A percentile compares a stretch with the other conserved stretches of the same genome.
These are phyloP conservation scores for Aspergillus eucalypticola DNA, from an alignment of 2,329 filamentous ascomycete species.

Conservation along the genomic window DNA sequence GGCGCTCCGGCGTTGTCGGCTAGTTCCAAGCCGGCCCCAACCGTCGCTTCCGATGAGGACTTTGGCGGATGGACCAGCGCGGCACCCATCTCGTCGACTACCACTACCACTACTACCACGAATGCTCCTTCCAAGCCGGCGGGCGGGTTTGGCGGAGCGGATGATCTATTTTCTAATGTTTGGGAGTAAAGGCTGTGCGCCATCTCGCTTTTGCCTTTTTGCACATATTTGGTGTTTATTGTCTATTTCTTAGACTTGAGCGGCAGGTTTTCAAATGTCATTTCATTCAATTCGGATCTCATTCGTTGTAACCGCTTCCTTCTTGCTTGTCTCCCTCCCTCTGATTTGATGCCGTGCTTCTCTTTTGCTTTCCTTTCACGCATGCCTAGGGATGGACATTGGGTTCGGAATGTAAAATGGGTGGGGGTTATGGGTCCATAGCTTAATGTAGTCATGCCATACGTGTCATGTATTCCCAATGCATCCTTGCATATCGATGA, in stretches of 20 bases:
- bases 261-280: conserved; percentile 9
- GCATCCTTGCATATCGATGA: neutral
- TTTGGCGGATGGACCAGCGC: conserved; percentile 93
- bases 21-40: conserved; percentile 49
- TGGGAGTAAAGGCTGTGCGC: conserved; percentile 65
- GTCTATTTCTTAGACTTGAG: conserved; percentile 18
- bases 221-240: conserved; percentile 15
- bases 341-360: neutral
- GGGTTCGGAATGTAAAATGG: conserved; percentile 5
- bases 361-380: neutral
- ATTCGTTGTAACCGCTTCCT: neutral
- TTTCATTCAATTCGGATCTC: neutral
- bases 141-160: conserved; percentile 63
- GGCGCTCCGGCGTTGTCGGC: conserved; percentile 41
- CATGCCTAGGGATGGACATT: neutral
- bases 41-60: conserved; percentile 85
- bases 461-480: neutral
- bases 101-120: conserved; percentile 42
- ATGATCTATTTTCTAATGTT: conserved; percentile 94
- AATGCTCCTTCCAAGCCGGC: conserved; percentile 49
- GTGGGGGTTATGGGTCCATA: neutral
- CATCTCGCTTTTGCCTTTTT: conserved; percentile 24
- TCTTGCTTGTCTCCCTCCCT: neutral
- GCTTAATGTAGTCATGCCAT: conserved; percentile 1
- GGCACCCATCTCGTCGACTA: conserved; percentile 54